Percentiles rank a stretch among this genome's conserved stretches.
These are phyloP conservation scores for Eucommia ulmoides DNA, from an alignment of 257 asterid species.

Conservation along the genomic window DNA sequence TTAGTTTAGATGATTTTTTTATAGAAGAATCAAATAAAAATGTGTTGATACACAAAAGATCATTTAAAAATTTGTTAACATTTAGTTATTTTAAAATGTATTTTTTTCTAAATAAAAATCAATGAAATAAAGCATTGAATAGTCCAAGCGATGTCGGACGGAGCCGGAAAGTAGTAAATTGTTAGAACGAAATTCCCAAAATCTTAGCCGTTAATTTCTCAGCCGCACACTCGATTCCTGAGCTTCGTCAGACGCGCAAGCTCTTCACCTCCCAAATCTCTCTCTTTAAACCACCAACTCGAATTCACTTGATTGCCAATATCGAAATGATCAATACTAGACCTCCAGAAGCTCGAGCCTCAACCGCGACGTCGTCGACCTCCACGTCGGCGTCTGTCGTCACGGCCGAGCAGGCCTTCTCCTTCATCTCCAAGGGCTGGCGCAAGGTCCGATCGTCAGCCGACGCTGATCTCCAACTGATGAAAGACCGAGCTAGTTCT, in stretches of 20 bases:
- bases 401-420: slow-evolving; percentile 84
- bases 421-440: slow-evolving; percentile 95
- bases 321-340: slow-evolving; percentile 30
- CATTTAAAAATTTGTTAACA: too few relatives aligned
- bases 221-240: slow-evolving; percentile 4
- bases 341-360: slow-evolving; percentile 69
- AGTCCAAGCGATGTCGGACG: too few relatives aligned
- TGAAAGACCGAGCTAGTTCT: slow-evolving; percentile 75
- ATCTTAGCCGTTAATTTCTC: slow-evolving; percentile 28
- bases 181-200: not conserved
- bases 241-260: slow-evolving; percentile 10
- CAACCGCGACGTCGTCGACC: slow-evolving; percentile 26
- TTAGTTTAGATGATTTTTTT: too few relatives aligned
- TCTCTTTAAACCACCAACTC: not conserved
- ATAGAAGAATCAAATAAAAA: too few relatives aligned
- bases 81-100: too few relatives aligned
- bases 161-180: too few relatives aligned
- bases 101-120: too few relatives aligned
- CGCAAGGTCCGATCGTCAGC: slow-evolving; percentile 95
- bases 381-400: slow-evolving; percentile 32
- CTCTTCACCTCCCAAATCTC: slow-evolving; percentile 9
- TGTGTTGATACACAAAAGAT: too few relatives aligned
- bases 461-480: slow-evolving; percentile 79
- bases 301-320: not conserved
- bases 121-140: too few relatives aligned